Evolutionary conservation across 2,329 filamentous ascomycete species (phyloP), one percentile per base, ranked within the genome.

Genomic region (Blumeriella jaapii): DNA sequence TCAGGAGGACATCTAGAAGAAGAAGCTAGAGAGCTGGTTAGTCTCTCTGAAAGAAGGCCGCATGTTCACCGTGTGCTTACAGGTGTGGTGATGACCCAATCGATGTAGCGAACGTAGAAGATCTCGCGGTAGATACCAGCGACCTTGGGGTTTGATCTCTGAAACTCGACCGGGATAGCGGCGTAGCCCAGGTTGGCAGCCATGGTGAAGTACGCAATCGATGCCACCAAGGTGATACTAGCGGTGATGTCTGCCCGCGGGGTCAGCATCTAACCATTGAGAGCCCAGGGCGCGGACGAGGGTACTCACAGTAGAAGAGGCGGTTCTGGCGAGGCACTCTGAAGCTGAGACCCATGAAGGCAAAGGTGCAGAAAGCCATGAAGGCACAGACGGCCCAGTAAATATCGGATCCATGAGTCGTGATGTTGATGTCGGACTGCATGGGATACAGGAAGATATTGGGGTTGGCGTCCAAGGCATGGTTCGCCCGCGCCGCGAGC

Each of bases 21-120:
- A 82, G 59, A 1, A 82, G 60, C 20, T 53, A 14, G 10, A 32
- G 34, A 14, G 24, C 17, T 23, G 12, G n/a, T n/a, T 19, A 16
- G 10, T 22, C 19, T 22, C 11, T 28, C 4, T 5, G 16, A 13
- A 23, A 3, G 31, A 15, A 5, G 1, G 26, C 17, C 2, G 7
- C 15, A 9, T 7, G 40, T 48, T 51, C 48, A 28, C 17, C 2
- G 7, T 15, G 7, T 7, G 40, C 49, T 51, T 48, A 53, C 51
- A 6, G 76, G 75, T 2, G 74, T 79, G 1, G 75, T 80, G 44
- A 78, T 56, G 30, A 59, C 62, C 71, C 71, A 77, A 47, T 77
- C 73, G 41, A 79, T 71, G 55, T 78, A 79, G 27, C 75, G 64
- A 24, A 74, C 73, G 45, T 77, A 80, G 57, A 76, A 80, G 50